These are phyloP conservation scores for Colletotrichum lini DNA, from an alignment of 2,329 filamentous ascomycete genomes.

Conservation along the genomic window DNA sequence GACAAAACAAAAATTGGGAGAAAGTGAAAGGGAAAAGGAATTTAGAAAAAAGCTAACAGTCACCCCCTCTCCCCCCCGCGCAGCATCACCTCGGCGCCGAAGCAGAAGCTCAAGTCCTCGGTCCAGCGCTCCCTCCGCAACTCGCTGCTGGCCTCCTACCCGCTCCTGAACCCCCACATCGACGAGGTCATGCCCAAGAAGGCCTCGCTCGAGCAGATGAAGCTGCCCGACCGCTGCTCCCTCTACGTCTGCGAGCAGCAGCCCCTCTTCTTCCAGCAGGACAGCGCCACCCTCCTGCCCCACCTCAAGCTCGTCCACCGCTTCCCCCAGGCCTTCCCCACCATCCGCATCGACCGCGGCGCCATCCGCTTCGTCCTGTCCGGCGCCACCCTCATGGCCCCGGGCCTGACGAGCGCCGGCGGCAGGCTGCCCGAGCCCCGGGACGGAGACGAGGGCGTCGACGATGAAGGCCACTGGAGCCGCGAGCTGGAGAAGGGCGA, in stretches of 20 bases:
- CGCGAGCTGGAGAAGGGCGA: slow-evolving; percentile 83
- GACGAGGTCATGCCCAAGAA: slow-evolving; percentile 98
- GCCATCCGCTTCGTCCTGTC: slow-evolving; percentile 97
- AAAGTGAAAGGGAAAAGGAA: background rate
- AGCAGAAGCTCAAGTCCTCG: slow-evolving; percentile 98
- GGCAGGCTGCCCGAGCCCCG: slow-evolving; percentile 78
- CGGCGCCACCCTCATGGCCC: slow-evolving; percentile 96
- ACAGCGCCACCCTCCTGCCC: slow-evolving; percentile 81
- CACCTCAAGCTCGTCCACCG: slow-evolving; percentile 92
- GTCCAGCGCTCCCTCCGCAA: slow-evolving; percentile 89
- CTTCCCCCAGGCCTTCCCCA: slow-evolving; percentile 87
- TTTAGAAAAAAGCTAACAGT: slow-evolving; percentile 39
- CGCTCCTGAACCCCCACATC: slow-evolving; percentile 87
- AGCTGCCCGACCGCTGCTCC: slow-evolving; percentile 90
- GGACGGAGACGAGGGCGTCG: slow-evolving; percentile 60
- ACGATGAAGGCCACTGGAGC: slow-evolving; percentile 70
- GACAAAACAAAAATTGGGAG: no score
- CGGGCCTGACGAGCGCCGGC: slow-evolving; percentile 87
- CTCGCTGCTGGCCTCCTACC: slow-evolving; percentile 87
- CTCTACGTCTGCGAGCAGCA: slow-evolving; percentile 86
- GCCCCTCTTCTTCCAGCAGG: slow-evolving; percentile 93
- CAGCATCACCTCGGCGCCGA: slow-evolving; percentile 83
- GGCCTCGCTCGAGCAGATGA: slow-evolving; percentile 88
- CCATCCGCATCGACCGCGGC: slow-evolving; percentile 91
- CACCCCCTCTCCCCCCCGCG: slow-evolving; percentile 43